These are phyloP conservation scores for Lathyrus tuberosus DNA, from an alignment of 306 rosid genomes.

Conservation along the genomic window DNA sequence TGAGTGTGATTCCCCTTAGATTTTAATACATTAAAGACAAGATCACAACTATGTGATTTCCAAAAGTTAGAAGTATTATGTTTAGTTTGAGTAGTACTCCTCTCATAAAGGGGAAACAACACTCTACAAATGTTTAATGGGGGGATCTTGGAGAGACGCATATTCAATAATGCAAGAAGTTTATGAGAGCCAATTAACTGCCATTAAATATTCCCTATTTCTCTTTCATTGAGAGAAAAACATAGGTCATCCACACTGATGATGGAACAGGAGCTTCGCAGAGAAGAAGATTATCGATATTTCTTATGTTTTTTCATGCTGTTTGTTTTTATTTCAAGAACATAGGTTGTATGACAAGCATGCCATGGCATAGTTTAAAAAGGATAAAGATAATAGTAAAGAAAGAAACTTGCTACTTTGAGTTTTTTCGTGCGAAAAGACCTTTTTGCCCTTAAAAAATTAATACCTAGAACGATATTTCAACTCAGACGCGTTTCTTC, in stretches of 20 bases:
- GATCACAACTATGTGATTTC: neutral
- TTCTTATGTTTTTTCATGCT: conserved; percentile 3
- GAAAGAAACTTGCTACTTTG: conserved; percentile 8
- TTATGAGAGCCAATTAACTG: neutral
- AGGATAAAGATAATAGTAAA: conserved; percentile 3
- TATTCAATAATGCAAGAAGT: conserved; percentile 14
- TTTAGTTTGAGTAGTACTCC: conserved; percentile 14
- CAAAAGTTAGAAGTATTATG: neutral
- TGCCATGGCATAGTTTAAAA: neutral
- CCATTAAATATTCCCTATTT: neutral
- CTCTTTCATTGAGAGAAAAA: conserved; percentile 9
- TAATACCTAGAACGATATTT: no score
- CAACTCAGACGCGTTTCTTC: no score
- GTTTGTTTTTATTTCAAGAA: conserved; percentile 3
- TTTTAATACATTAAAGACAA: conserved; percentile 13
- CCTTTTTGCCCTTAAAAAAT: no score
- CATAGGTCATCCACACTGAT: neutral
- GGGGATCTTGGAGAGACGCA: neutral
- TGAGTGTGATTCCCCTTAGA: neutral
- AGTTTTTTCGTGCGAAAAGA: no score
- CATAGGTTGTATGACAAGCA: neutral
- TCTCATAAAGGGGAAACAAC: conserved; percentile 1
- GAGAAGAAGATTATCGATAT: neutral
- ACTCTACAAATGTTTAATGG: neutral
- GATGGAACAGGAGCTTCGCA: neutral